Conservation (phyloP, 805 yeast species). For the Saccharomycopsis sp. region DNA sequence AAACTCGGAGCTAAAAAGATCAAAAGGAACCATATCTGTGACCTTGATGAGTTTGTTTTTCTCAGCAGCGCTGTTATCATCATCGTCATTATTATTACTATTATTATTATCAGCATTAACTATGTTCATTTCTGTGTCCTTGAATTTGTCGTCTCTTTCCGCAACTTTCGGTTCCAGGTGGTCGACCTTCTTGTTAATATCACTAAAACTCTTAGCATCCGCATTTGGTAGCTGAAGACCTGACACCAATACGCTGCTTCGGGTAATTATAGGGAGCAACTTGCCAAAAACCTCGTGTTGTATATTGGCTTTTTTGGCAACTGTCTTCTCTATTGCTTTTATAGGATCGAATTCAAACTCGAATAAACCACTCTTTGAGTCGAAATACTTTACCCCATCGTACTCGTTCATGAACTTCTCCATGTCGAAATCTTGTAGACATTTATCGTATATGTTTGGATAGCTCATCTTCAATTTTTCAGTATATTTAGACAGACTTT, state of each 20-base stretch:
- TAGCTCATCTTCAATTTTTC: conserved; percentile 1
- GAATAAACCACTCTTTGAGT: conserved; percentile 4
- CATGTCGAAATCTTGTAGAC: not conserved
- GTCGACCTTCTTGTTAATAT: too few relatives aligned
- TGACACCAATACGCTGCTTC: not conserved
- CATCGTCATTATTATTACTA: too few relatives aligned
- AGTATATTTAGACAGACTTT: not conserved
- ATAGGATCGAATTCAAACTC: conserved; percentile 14
- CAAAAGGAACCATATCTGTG: too few relatives aligned
- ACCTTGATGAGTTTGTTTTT: too few relatives aligned
- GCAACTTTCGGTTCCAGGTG: too few relatives aligned
- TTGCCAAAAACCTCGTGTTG: not conserved
- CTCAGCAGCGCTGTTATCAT: too few relatives aligned
- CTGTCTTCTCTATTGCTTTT: conserved; percentile 1
- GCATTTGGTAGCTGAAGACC: not conserved
- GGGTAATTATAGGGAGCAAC: not conserved
- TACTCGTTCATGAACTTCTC: not conserved
- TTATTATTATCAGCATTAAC: too few relatives aligned
- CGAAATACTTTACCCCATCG: not conserved
- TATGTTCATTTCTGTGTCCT: too few relatives aligned
- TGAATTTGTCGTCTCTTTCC: too few relatives aligned
- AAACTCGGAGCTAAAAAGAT: too few relatives aligned
- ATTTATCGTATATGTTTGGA: not conserved
- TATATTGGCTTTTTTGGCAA: not conserved
- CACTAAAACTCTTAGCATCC: too few relatives aligned